A percentile compares a stretch with the other conserved stretches of the same genome.
Evolutionary conservation across 2,329 filamentous ascomycete species (phyloP).

Genomic region (Monosporascus ibericus): DNA sequence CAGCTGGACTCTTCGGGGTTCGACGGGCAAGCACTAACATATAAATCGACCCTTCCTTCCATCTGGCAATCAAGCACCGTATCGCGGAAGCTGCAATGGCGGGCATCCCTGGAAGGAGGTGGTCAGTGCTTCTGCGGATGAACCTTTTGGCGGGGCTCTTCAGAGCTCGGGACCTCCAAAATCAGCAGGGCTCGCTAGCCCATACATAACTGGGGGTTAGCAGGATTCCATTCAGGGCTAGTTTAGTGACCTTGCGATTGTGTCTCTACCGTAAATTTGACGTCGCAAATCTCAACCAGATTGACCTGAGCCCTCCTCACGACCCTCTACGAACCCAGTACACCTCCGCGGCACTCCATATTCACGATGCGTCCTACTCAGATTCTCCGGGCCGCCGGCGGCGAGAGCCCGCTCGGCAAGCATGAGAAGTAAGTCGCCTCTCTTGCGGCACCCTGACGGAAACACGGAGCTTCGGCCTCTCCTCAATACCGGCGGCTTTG

Average conservation of each 20-base stretch:
- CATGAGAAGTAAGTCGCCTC: slow-evolving; percentile 36
- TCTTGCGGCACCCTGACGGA: not conserved
- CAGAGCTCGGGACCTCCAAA: not conserved
- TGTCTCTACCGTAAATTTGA: slow-evolving; percentile 24
- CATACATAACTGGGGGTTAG: not conserved
- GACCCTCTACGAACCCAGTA: slow-evolving; percentile 11
- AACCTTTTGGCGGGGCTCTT: slow-evolving; percentile 9
- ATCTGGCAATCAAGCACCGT: not conserved
- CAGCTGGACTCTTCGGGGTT: too few relatives aligned
- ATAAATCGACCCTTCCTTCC: not conserved
- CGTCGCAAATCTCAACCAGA: slow-evolving; percentile 13
- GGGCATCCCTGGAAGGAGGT: not conserved
- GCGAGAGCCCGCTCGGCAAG: slow-evolving; percentile 35
- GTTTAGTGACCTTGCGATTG: not conserved
- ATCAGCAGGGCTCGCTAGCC: not conserved
- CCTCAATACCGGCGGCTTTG: slow-evolving; percentile 1
- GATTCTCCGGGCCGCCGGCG: slow-evolving; percentile 33
- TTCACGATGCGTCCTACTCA: slow-evolving; percentile 42
- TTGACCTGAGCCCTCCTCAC: slow-evolving; percentile 18
- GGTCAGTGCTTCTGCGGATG: slow-evolving; percentile 1
- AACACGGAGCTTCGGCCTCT: slow-evolving; percentile 26
- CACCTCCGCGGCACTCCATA: slow-evolving; percentile 14
- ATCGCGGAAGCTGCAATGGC: not conserved
- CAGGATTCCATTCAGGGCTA: not conserved
- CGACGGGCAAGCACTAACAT: not conserved